A percentile compares a stretch with the other conserved stretches of the same genome.
phyloP scores from a whole-genome alignment of 2,329 filamentous ascomycete species.

The Fusarium subtropicale region DNA sequence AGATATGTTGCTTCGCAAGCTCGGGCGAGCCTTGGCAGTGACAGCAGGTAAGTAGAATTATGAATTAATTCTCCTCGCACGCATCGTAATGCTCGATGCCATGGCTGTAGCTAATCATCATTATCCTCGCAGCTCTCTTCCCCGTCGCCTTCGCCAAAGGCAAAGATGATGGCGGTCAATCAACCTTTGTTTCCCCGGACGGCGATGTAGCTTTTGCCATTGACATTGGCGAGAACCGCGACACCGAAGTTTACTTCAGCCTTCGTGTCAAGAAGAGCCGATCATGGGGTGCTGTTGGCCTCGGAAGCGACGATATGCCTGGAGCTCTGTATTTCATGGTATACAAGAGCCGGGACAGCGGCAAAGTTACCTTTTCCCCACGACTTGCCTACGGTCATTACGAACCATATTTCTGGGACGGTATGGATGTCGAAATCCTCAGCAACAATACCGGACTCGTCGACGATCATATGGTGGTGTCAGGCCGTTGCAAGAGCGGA shows the following conservation, averaged over 20 bases:
- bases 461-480: constrained; percentile 61
- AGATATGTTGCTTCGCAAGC: constrained; percentile 48
- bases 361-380: constrained; percentile 67
- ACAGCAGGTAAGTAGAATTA: constrained; percentile 44
- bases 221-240: constrained; percentile 60
- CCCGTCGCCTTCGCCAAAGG: constrained; percentile 44
- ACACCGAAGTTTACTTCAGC: constrained; percentile 66
- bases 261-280: constrained; percentile 59
- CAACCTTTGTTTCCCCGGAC: constrained; percentile 59
- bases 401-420: constrained; percentile 62
- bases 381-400: constrained; percentile 62
- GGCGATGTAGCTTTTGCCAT: constrained; percentile 62
- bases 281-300: constrained; percentile 67
- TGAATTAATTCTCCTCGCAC: too few species aligned
- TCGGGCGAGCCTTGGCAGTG: constrained; percentile 48
- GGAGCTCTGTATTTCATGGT: constrained; percentile 65
- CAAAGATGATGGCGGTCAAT: constrained; percentile 51
- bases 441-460: constrained; percentile 61
- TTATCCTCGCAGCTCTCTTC: constrained; percentile 40
- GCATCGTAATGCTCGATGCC: background rate
- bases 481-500: constrained; percentile 62
- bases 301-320: constrained; percentile 64
- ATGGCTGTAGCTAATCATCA: background rate
- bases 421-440: constrained; percentile 59
- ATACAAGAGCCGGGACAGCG: constrained; percentile 60